Conservation (phyloP, 352 stramenopile species). For the Pythium aphanidermatum region DNA sequence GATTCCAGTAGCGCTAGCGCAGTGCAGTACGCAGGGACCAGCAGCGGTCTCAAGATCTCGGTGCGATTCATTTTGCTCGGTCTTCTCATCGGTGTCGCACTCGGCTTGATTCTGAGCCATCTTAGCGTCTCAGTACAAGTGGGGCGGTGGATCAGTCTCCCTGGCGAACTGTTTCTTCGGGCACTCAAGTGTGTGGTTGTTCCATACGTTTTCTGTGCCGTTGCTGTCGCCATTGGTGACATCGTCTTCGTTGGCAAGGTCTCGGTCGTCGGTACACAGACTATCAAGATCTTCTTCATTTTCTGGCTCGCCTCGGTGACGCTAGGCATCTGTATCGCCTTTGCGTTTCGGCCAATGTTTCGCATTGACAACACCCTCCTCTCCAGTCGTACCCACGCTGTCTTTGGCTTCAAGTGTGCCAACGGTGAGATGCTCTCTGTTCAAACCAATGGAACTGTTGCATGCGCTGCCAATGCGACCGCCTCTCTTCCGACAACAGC, state of each 20-base stretch:
- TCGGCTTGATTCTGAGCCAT: conserved; percentile 39
- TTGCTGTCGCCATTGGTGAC: conserved; percentile 68
- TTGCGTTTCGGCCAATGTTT: conserved; percentile 53
- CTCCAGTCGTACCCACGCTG: conserved; percentile 20
- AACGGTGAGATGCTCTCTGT: conserved; percentile 30
- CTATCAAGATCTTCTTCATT: conserved; percentile 49
- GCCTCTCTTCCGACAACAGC: no score
- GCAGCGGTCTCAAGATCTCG: conserved; percentile 37
- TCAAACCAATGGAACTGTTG: background rate
- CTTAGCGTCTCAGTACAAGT: conserved; percentile 32
- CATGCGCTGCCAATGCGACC: no score
- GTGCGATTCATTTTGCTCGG: conserved; percentile 44
- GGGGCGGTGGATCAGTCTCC: conserved; percentile 54
- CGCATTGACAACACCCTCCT: conserved; percentile 11
- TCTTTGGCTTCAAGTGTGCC: conserved; percentile 40
- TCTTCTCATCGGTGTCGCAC: conserved; percentile 28
- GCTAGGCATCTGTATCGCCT: conserved; percentile 41
- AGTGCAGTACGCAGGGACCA: conserved; percentile 31
- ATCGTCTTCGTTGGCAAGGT: conserved; percentile 68
- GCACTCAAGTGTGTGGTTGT: conserved; percentile 66
- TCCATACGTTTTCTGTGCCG: conserved; percentile 73
- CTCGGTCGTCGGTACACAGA: conserved; percentile 59
- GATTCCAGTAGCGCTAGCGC: background rate
- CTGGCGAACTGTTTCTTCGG: conserved; percentile 63
- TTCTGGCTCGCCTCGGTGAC: conserved; percentile 44